phyloP scores from a whole-genome alignment of 2,329 filamentous ascomycete genomes.

The Grosmannia huntii region DNA sequence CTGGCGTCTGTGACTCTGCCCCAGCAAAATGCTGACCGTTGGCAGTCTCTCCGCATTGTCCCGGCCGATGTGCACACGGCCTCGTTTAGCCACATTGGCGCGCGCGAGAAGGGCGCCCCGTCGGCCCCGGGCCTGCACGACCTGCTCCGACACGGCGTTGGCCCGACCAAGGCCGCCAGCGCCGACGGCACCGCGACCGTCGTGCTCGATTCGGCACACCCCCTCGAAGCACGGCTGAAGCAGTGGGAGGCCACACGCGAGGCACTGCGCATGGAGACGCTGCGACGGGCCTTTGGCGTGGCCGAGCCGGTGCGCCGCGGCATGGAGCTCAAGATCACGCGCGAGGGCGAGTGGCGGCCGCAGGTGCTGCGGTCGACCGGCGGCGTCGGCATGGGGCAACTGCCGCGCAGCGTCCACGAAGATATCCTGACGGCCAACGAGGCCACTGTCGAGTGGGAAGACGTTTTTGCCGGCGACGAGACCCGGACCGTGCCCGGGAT shows the following conservation, averaged over 20 bases:
- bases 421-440: conserved; percentile 79
- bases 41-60: conserved; percentile 81
- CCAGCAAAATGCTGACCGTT: conserved; percentile 1
- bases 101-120: conserved; percentile 57
- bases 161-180: conserved; percentile 36
- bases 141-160: conserved; percentile 74
- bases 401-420: conserved; percentile 59
- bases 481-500: conserved; percentile 57
- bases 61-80: conserved; percentile 56
- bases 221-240: conserved; percentile 79
- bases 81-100: conserved; percentile 46
- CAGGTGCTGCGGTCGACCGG: conserved; percentile 49
- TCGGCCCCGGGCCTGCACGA: conserved; percentile 91
- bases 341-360: conserved; percentile 69
- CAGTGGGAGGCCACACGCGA: conserved; percentile 89
- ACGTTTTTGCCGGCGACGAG: conserved; percentile 76
- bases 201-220: conserved; percentile 64
- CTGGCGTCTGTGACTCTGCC: neutral
- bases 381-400: conserved; percentile 13
- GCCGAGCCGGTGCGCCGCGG: conserved; percentile 82
- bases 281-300: conserved; percentile 80
- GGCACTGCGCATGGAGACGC: conserved; percentile 70
- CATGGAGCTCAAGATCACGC: conserved; percentile 89
- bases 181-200: conserved; percentile 29
- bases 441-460: conserved; percentile 75